Evolutionary conservation across 306 rosid species (phyloP).

Genomic region (Rosa chinensis): DNA sequence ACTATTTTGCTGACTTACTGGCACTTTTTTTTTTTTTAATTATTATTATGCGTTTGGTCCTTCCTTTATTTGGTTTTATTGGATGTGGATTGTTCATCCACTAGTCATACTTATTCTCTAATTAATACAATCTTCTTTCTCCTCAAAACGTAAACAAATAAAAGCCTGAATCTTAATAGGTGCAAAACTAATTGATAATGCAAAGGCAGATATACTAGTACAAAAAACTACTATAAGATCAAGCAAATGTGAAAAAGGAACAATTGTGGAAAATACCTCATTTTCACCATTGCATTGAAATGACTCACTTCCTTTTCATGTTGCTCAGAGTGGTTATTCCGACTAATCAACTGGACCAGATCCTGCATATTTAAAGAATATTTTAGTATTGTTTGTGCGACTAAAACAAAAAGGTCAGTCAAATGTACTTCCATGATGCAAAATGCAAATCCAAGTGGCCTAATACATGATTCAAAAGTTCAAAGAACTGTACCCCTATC

Average conservation of each 20-base stretch:
- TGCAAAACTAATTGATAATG: neutral
- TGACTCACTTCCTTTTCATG: constrained; percentile 43
- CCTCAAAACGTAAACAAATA: neutral
- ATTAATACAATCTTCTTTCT: neutral
- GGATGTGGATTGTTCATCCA: neutral
- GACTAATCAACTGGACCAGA: constrained; percentile 42
- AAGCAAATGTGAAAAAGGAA: constrained; percentile 1
- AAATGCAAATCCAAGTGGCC: constrained; percentile 28
- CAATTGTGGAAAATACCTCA: constrained; percentile 49
- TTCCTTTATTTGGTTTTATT: neutral
- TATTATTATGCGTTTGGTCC: neutral
- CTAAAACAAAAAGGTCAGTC: constrained; percentile 9
- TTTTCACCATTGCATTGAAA: constrained; percentile 63
- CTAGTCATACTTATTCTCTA: neutral
- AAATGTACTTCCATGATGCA: constrained; percentile 24
- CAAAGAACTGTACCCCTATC: constrained; percentile 4
- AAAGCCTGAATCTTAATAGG: neutral
- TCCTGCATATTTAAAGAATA: constrained; percentile 55
- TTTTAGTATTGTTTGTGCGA: constrained; percentile 19
- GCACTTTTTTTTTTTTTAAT: neutral
- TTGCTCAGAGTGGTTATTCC: constrained; percentile 38
- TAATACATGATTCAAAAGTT: constrained; percentile 6
- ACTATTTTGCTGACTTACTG: neutral
- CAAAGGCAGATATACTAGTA: neutral
- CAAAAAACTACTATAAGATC: neutral